Percentiles rank a stretch among this genome's conserved stretches.
Conservation (phyloP, 2,329 filamentous ascomycete species). For the Exophiala phaeomuriformis region DNA sequence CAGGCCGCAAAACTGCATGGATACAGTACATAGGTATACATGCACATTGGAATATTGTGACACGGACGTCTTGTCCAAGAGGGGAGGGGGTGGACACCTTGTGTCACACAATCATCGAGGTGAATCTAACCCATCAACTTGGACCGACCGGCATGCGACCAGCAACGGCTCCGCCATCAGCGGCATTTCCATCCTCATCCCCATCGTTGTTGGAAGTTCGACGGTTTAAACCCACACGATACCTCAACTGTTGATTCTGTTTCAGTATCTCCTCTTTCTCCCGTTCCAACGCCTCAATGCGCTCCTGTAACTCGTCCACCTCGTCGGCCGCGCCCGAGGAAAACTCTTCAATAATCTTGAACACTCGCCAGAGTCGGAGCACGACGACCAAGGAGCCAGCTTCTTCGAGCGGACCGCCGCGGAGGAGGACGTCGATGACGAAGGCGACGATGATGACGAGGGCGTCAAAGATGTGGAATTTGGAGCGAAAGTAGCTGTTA, state of each 20-base stretch:
- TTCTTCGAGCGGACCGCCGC: conserved; percentile 52
- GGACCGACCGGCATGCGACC: too few relatives aligned
- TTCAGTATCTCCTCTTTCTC: conserved; percentile 25
- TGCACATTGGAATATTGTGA: too few relatives aligned
- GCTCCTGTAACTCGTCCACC: conserved; percentile 50
- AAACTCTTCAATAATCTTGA: conserved; percentile 65
- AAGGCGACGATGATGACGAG: conserved; percentile 56
- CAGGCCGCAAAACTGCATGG: too few relatives aligned
- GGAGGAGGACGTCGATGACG: conserved; percentile 53
- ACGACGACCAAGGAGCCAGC: conserved; percentile 58
- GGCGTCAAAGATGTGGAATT: conserved; percentile 60
- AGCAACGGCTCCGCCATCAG: background rate
- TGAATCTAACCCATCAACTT: too few relatives aligned
- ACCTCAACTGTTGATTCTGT: conserved; percentile 18
- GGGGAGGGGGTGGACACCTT: too few relatives aligned
- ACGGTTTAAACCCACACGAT: background rate
- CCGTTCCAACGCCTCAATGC: conserved; percentile 39
- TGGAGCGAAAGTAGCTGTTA: conserved; percentile 48
- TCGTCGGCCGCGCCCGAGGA: conserved; percentile 56
- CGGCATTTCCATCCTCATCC: background rate
- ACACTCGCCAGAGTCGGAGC: conserved; percentile 60
- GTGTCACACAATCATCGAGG: too few relatives aligned
- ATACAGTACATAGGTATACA: too few relatives aligned
- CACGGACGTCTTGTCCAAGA: too few relatives aligned
- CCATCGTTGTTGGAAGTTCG: background rate